These are phyloP conservation scores for Yarrowia sp. DNA, from an alignment of 805 yeast genomes.

Conservation along the genomic window DNA sequence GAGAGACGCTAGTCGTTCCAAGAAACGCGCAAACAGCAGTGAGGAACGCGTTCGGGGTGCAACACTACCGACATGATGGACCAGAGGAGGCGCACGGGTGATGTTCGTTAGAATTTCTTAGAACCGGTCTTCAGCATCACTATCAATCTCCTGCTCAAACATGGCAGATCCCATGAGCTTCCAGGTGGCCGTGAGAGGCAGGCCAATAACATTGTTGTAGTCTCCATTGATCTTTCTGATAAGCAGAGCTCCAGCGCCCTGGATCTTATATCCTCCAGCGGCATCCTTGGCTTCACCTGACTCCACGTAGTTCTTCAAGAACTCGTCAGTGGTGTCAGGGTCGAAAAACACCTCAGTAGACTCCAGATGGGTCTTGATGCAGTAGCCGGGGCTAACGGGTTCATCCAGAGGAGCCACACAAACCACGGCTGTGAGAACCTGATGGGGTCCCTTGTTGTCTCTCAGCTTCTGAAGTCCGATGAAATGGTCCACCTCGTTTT, in stretches of 20 bases:
- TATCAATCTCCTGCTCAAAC: conserved; percentile 39
- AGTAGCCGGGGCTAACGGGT: conserved; percentile 55
- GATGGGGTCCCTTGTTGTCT: conserved; percentile 55
- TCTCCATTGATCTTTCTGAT: conserved; percentile 77
- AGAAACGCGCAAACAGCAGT: no score
- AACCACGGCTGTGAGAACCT: conserved; percentile 63
- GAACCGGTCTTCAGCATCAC: conserved; percentile 39
- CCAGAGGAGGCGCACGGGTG: not conserved
- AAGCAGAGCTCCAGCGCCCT: conserved; percentile 71
- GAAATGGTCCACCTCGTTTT: conserved; percentile 56
- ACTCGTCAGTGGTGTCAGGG: conserved; percentile 57
- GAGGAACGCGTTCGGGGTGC: no score
- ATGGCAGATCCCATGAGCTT: conserved; percentile 45
- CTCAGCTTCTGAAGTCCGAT: conserved; percentile 60
- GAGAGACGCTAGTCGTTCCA: no score
- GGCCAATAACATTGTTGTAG: conserved; percentile 83
- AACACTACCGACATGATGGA: not conserved
- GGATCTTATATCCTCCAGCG: conserved; percentile 93
- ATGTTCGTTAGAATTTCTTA: not conserved
- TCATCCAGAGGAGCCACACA: conserved; percentile 54
- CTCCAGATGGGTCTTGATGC: conserved; percentile 53
- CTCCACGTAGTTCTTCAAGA: conserved; percentile 66
- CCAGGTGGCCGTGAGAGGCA: conserved; percentile 72
- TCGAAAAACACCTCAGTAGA: conserved; percentile 53
- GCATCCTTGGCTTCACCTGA: conserved; percentile 78